Evolutionary conservation across 1,284 basidiomycete genomes (phyloP).

Genomic region (Rhodotorula sp.): DNA sequence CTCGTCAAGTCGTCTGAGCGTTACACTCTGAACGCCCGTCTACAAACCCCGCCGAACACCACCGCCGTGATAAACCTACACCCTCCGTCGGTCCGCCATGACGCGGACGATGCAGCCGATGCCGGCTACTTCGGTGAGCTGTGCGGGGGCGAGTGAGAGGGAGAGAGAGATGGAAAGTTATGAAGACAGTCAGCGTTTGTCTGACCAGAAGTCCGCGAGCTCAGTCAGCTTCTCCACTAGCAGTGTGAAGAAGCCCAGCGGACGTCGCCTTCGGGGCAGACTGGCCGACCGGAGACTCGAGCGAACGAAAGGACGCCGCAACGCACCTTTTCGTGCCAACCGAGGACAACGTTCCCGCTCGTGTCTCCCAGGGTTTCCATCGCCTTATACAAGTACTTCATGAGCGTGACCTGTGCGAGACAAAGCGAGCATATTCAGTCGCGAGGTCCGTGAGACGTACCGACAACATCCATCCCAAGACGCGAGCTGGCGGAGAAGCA

Average conservation of each 20-base stretch:
- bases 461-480: no score
- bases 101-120: conserved; percentile 95
- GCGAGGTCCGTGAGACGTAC: no score
- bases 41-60: no score
- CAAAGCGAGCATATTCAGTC: no score
- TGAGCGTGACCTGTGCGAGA: conserved; percentile 65
- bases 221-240: no score
- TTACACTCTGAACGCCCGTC: no score
- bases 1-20: no score
- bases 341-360: conserved; percentile 78
- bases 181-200: no score
- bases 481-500: no score
- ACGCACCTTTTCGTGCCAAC: conserved; percentile 90
- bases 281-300: neutral
- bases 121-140: conserved; percentile 93
- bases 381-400: conserved; percentile 99
- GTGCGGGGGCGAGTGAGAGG: conserved; percentile 7
- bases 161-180: neutral
- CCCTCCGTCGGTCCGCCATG: conserved; percentile 87
- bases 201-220: no score
- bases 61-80: conserved; percentile 53
- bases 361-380: conserved; percentile 74
- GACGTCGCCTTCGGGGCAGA: neutral
- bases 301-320: neutral
- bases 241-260: no score